These are phyloP conservation scores for Lonicera japonica DNA, from an alignment of 129 eudicot genomes.

Conservation along the genomic window DNA sequence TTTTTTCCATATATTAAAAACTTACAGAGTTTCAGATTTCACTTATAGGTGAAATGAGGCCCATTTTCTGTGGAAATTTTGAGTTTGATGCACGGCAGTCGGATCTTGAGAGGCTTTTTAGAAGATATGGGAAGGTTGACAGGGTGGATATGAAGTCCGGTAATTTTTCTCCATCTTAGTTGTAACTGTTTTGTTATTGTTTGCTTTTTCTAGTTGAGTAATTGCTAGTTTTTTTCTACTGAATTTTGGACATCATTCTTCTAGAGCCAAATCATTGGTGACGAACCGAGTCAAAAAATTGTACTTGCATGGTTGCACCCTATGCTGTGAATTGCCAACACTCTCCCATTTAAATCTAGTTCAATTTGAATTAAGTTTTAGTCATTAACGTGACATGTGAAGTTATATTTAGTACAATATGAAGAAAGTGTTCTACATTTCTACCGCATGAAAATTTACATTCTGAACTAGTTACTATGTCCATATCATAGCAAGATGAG, in stretches of 20 bases:
- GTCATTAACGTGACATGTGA: neutral
- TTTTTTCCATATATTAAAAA: neutral
- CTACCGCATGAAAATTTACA: neutral
- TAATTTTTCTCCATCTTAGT: conserved; percentile 21
- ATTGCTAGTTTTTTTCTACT: neutral
- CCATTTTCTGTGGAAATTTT: conserved; percentile 85
- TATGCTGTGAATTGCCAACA: neutral
- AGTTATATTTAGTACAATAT: neutral
- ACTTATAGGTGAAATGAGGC: conserved; percentile 53
- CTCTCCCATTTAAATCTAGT: neutral
- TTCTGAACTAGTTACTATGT: neutral
- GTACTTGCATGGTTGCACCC: neutral
- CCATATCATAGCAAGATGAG: neutral
- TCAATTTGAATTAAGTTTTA: too few species aligned
- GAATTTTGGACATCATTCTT: neutral
- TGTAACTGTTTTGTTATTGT: conserved; percentile 1
- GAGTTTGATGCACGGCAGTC: conserved; percentile 80
- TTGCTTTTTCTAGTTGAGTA: neutral
- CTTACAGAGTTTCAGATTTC: neutral
- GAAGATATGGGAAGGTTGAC: conserved; percentile 80
- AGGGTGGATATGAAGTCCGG: conserved; percentile 94
- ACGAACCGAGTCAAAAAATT: too few species aligned
- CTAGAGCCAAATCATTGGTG: neutral
- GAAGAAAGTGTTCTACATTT: neutral
- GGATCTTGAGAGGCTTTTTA: conserved; percentile 78